Evolutionary conservation across 2,329 filamentous ascomycete species (phyloP).

Genomic region (Beauveria sp.): DNA sequence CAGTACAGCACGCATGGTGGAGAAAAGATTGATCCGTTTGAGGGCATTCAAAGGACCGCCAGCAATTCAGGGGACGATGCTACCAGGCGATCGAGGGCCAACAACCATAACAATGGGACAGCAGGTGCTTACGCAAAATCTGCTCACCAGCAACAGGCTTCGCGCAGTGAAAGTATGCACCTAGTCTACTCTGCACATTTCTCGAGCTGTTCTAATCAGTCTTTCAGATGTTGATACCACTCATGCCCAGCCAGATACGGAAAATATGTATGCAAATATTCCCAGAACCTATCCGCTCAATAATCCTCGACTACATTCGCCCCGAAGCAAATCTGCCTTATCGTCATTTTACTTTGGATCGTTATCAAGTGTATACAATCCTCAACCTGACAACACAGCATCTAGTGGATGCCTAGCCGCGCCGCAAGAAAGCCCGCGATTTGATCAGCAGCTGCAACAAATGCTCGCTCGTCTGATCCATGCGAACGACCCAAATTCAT

Average conservation of each 20-base stretch:
- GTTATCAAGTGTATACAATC: conserved; percentile 12
- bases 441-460: conserved; percentile 33
- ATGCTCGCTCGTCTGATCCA: conserved; percentile 23
- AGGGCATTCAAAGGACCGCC: conserved; percentile 36
- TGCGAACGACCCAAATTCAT: background rate
- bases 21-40: conserved; percentile 53
- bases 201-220: background rate
- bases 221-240: background rate
- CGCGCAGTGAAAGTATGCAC: background rate
- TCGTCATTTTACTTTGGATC: conserved; percentile 7
- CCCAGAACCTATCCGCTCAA: background rate
- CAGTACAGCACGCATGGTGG: conserved; percentile 50
- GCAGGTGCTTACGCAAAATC: conserved; percentile 8
- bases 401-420: conserved; percentile 25
- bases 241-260: background rate
- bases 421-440: conserved; percentile 23
- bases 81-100: background rate
- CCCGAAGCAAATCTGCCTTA: background rate
- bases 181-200: too few species aligned
- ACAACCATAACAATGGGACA: background rate
- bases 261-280: conserved; percentile 11
- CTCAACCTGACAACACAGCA: conserved; percentile 14
- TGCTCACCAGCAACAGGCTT: background rate
- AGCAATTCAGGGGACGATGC: conserved; percentile 27
- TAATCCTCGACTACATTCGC: background rate